Base-by-base conservation (phyloP, 345 rosid species). In the Zanthoxylum bungeanum region DNA sequence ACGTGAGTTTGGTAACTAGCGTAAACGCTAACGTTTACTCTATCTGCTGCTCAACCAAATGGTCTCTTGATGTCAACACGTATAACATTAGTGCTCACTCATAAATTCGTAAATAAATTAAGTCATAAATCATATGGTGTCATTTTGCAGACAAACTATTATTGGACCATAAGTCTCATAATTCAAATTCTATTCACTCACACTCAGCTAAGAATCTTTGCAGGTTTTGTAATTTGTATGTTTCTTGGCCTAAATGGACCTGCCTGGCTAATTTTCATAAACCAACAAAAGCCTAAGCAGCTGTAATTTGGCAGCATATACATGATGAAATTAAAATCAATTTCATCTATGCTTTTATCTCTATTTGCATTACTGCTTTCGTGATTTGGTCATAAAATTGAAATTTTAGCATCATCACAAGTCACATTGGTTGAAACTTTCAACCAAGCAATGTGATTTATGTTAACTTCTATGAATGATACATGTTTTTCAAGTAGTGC, bases 171-270 rank as follows among this genome's bases (percentile, higher is more conserved):
- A n/a, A n/a, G n/a, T n/a, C n/a, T n/a, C n/a, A n/a, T n/a, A n/a
- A n/a, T n/a, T n/a, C n/a, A n/a, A n/a, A n/a, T n/a, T n/a, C n/a
- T 47, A 40, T 36, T 4, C 44, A 17, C 19, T 64, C 56, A 24
- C 5, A 25, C 52, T 60, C 66, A 63, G 74, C 70, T n/a, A 50
- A 77, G 85, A 83, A 81, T 86, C 88, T 84, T 79, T 84, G 72
- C 88, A 80, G 85, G 68, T 64, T n/a, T n/a, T n/a, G n/a, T n/a
- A n/a, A n/a, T n/a, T n/a, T n/a, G n/a, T n/a, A n/a, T n/a, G n/a
- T n/a, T 70, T 64, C 80, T 40, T 37, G 56, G 40, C 72, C 58
- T 68, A 36, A 37, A 66, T 70, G 74, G 76, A 63, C 66, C 76
- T 69, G 49, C 31, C 50, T n/a, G n/a, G n/a, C n/a, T 27, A 0